Percentiles rank a stretch among this genome's conserved stretches.
Evolutionary conservation across 257 asterid genomes (phyloP).

Genomic region (Nicotiana tomentosiformis): DNA sequence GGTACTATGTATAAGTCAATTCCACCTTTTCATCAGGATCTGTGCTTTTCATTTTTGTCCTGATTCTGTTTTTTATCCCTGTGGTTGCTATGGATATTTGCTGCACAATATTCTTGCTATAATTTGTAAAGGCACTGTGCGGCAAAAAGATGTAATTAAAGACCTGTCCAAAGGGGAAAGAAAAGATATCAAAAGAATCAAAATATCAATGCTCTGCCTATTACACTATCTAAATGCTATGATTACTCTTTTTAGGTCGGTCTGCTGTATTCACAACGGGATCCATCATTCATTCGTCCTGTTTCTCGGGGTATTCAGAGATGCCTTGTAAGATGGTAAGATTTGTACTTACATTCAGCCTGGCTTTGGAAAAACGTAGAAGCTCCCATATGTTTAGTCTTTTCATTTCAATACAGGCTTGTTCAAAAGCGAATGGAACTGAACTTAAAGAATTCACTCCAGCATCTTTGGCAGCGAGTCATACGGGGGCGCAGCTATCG

Average conservation of each 20-base stretch:
- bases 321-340: slow-evolving; percentile 96
- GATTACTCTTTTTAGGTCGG: slow-evolving; percentile 53
- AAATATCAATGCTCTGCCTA: background rate
- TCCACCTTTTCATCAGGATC: background rate
- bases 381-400: slow-evolving; percentile 17
- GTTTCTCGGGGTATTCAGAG: slow-evolving; percentile 81
- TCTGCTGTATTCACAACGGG: slow-evolving; percentile 78
- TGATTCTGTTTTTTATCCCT: background rate
- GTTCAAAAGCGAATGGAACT: slow-evolving; percentile 67
- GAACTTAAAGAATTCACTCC: slow-evolving; percentile 35
- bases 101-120: background rate
- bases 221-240: background rate
- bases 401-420: slow-evolving; percentile 54
- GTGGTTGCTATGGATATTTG: background rate
- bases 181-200: background rate
- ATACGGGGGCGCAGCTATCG: slow-evolving; percentile 93
- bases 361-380: slow-evolving; percentile 19
- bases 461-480: slow-evolving; percentile 61
- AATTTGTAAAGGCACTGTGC: background rate
- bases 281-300: slow-evolving; percentile 84
- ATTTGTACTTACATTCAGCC: slow-evolving; percentile 8
- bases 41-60: background rate
- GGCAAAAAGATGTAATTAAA: background rate
- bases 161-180: background rate
- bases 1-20: slow-evolving; percentile 33